A percentile compares a stretch with the other conserved stretches of the same genome.
Evolutionary conservation across 2,329 filamentous ascomycete species (phyloP).

Genomic region (Knufia petricola): DNA sequence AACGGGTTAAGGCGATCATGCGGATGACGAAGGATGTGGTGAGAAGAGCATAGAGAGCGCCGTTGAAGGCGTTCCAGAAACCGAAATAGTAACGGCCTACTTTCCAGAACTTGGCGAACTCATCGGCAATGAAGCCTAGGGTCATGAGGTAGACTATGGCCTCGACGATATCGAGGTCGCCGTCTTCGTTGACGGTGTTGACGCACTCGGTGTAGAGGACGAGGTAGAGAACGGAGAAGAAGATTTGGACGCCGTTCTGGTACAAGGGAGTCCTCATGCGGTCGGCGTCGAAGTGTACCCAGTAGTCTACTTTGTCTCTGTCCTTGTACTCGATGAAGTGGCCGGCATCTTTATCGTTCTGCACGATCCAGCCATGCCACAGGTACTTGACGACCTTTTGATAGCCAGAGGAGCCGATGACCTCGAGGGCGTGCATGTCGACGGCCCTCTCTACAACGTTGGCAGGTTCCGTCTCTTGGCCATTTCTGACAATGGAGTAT

Average conservation of each 20-base stretch:
- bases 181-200: slow-evolving; percentile 81
- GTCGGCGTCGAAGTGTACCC: slow-evolving; percentile 81
- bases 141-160: slow-evolving; percentile 84
- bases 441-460: slow-evolving; percentile 93
- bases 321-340: slow-evolving; percentile 80
- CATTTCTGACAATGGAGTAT: slow-evolving; percentile 70
- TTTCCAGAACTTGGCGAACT: slow-evolving; percentile 83
- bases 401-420: slow-evolving; percentile 89
- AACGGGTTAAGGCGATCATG: slow-evolving; percentile 64
- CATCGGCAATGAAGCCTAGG: slow-evolving; percentile 79
- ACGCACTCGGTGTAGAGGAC: slow-evolving; percentile 81
- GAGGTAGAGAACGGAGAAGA: slow-evolving; percentile 75
- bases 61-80: slow-evolving; percentile 97
- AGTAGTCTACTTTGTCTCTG: slow-evolving; percentile 67
- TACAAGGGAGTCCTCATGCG: slow-evolving; percentile 88
- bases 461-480: slow-evolving; percentile 60
- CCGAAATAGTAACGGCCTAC: slow-evolving; percentile 82
- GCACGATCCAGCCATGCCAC: slow-evolving; percentile 94
- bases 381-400: slow-evolving; percentile 90
- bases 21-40: slow-evolving; percentile 69
- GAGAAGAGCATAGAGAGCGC: slow-evolving; percentile 67
- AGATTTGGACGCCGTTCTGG: slow-evolving; percentile 80
- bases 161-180: slow-evolving; percentile 77
- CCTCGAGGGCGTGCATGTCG: slow-evolving; percentile 75
- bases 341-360: slow-evolving; percentile 84